These are phyloP conservation scores for Protomyces lactucae-debilis DNA, from an alignment of 1,139 yeast genomes.

Conservation along the genomic window DNA sequence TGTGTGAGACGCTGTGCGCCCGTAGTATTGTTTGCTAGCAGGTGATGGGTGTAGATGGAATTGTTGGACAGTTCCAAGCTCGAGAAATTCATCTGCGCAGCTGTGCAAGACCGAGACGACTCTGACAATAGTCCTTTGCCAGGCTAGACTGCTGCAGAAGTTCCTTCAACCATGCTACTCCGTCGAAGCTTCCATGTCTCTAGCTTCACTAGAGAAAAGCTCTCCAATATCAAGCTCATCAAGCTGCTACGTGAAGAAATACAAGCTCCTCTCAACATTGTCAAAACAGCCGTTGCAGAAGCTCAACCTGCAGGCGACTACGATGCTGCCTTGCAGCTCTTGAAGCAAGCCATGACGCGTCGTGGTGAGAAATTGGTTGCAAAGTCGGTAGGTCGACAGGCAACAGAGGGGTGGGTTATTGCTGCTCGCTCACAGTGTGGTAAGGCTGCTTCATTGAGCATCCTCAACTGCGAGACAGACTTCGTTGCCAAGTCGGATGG, in stretches of 20 bases:
- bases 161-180: background rate
- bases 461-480: conserved; percentile 29
- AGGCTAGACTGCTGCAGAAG: too few species aligned
- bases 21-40: too few species aligned
- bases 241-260: conserved; percentile 24
- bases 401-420: conserved; percentile 28
- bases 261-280: conserved; percentile 22
- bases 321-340: conserved; percentile 13
- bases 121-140: background rate
- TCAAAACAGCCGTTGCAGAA: conserved; percentile 11
- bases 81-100: background rate
- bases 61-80: background rate
- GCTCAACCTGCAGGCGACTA: conserved; percentile 24
- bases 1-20: too few species aligned
- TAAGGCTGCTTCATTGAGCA: background rate
- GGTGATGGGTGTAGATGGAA: too few species aligned
- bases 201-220: background rate
- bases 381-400: conserved; percentile 22
- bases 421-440: conserved; percentile 4
- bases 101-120: background rate
- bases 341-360: conserved; percentile 18
- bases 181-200: background rate
- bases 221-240: conserved; percentile 19
- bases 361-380: conserved; percentile 27
- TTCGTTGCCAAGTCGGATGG: conserved; percentile 26